Evolutionary conservation across 208 protist species (phyloP).

Genomic region (Trypanosoma conorhini): DNA sequence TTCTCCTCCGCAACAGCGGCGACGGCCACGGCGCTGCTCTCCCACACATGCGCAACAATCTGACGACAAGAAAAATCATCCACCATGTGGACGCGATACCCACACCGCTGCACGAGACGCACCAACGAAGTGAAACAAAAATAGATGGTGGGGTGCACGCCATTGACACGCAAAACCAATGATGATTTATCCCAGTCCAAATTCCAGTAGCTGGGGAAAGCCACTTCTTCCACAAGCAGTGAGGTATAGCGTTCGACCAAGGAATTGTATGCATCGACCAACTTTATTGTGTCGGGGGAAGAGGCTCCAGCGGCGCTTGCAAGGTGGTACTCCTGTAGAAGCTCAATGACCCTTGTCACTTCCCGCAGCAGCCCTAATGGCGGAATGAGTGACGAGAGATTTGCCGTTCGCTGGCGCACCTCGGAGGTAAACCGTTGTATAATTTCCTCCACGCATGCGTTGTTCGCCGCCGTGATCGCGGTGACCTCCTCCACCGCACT

Average conservation of each 20-base stretch:
- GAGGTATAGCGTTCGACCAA: conserved; percentile 18
- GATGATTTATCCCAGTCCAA: conserved; percentile 10
- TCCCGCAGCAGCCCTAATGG: conserved; percentile 15
- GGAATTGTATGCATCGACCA: conserved; percentile 18
- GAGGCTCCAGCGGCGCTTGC: background rate
- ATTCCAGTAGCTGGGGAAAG: conserved; percentile 31
- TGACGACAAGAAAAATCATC: conserved; percentile 24
- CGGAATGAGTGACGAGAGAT: conserved; percentile 17
- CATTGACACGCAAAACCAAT: conserved; percentile 5
- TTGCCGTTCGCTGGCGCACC: conserved; percentile 1
- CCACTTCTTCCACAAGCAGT: conserved; percentile 20
- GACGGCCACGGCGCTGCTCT: conserved; percentile 11
- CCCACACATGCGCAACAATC: conserved; percentile 22
- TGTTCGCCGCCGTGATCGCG: conserved; percentile 6
- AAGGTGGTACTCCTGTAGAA: conserved; percentile 28
- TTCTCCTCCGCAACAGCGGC: conserved; percentile 9
- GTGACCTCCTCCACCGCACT: background rate
- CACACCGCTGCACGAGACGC: conserved; percentile 7
- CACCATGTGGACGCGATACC: background rate
- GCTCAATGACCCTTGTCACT: conserved; percentile 17
- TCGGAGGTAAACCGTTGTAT: background rate
- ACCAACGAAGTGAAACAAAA: conserved; percentile 25
- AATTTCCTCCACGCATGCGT: conserved; percentile 17
- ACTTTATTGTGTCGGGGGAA: background rate
- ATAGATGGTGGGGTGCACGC: conserved; percentile 27